Evolutionary conservation across 768 basidiomycete genomes (phyloP), one percentile per base, ranked within the genome.

Genomic region (Daedaleopsis sinensis): DNA sequence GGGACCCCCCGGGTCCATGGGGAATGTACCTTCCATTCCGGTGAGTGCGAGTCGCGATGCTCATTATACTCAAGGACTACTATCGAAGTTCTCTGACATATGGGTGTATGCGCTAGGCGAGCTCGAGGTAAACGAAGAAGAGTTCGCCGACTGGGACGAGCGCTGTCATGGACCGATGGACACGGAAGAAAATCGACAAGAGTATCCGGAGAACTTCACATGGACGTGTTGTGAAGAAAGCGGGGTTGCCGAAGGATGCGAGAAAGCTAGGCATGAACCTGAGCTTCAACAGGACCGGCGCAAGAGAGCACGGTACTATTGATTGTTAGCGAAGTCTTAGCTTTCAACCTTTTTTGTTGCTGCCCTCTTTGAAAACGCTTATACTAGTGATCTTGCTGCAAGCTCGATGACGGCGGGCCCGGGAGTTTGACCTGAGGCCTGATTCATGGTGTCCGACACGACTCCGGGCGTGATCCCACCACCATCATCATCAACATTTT

Each of bases 1-100:
- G 74, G 75, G 13, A 69, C 66, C 6, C 62, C 69, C 46, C 71
- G 78, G 48, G 76, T 70, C 27, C 27, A 32, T 32, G 27, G 27
- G 3, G 81, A 81, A 59, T 86, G 84, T 61, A 49, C 61, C 3
- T 86, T 83, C 63, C 39, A 42, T 11, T 42, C 39, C 18, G 39
- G 39, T 42, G 13, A 18, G 39, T 42, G 39, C 11, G 13, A 18
- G 39, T 42, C 18, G 39, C 7, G 27, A 32, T 32, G 27, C 27
- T 32, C 27, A 7, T 32, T 3, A 32, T 32, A 3, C 4, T 32
- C 27, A 32, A 32, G 27, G 27, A 32, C 7, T 32, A 7, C 27
- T 32, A 32, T 32, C 27, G 27, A n/a, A n/a, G n/a, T 7, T 32
- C 4, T 42, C 39, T 13, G 3, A 42, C 39, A 32, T 11, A 18